phyloP scores from a whole-genome alignment of 2,329 filamentous ascomycete species.

The Stagonosporopsis rhizophila region DNA sequence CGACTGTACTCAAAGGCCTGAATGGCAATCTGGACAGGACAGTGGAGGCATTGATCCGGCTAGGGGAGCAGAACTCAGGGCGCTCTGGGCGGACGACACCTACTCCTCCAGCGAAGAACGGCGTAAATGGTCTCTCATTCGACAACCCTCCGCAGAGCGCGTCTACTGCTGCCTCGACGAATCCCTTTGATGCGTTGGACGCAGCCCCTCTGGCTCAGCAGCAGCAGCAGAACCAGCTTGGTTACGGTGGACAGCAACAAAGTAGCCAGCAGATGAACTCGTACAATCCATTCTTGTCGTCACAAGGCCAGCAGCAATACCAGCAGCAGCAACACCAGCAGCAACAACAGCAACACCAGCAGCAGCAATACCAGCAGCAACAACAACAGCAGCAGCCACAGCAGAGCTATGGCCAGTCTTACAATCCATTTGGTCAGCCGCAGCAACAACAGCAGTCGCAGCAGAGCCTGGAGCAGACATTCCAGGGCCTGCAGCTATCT shows the following conservation, averaged over 20 bases:
- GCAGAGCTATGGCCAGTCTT: conserved; percentile 13
- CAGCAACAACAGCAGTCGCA: conserved; percentile 29
- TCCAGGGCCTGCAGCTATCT: conserved; percentile 76
- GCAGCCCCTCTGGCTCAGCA: conserved; percentile 32
- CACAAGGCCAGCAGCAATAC: conserved; percentile 42
- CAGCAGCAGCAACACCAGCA: conserved; percentile 26
- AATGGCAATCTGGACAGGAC: conserved; percentile 86
- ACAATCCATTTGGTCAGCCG: conserved; percentile 26
- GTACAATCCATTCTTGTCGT: conserved; percentile 73
- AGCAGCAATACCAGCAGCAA: conserved; percentile 20
- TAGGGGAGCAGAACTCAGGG: conserved; percentile 68
- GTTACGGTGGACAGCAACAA: conserved; percentile 34
- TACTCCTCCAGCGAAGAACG: conserved; percentile 56
- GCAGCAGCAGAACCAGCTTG: conserved; percentile 44
- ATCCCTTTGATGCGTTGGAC: conserved; percentile 57
- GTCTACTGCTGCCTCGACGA: conserved; percentile 35
- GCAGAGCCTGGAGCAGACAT: conserved; percentile 67
- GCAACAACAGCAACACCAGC: conserved; percentile 8
- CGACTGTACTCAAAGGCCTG: conserved; percentile 79
- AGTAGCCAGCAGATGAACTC: conserved; percentile 51
- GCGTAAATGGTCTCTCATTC: conserved; percentile 55
- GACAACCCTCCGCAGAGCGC: conserved; percentile 47
- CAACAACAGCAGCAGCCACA: conserved; percentile 11
- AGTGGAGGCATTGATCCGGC: conserved; percentile 80
- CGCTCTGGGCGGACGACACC: conserved; percentile 57